These are phyloP conservation scores for Yarrowia divulgata DNA, from an alignment of 805 yeast genomes.

Conservation along the genomic window DNA sequence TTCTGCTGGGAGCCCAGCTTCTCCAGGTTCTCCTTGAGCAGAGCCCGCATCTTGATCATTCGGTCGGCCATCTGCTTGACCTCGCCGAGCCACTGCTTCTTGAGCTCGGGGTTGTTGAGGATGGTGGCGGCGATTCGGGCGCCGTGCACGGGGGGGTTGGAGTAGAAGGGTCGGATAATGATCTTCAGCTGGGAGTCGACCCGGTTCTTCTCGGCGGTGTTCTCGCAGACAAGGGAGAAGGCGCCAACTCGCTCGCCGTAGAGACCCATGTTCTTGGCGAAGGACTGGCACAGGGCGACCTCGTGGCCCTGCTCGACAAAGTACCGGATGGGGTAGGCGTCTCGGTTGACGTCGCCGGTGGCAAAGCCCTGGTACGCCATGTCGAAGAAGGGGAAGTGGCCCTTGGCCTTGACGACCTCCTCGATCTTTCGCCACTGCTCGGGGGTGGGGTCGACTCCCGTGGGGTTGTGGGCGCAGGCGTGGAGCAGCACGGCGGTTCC, in stretches of 20 bases:
- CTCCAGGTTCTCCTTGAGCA: conserved; percentile 66
- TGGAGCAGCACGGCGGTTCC: conserved; percentile 79
- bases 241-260: conserved; percentile 98
- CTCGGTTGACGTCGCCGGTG: conserved; percentile 80
- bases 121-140: conserved; percentile 86
- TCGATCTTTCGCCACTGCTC: conserved; percentile 82
- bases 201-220: conserved; percentile 58
- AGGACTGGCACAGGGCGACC: conserved; percentile 86
- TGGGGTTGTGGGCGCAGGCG: conserved; percentile 98
- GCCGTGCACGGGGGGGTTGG: conserved; percentile 96
- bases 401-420: conserved; percentile 62
- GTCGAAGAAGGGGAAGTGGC: conserved; percentile 86
- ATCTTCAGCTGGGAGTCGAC: conserved; percentile 77
- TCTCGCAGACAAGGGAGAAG: conserved; percentile 68
- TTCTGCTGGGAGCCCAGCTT: conserved; percentile 80
- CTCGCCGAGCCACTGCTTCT: conserved; percentile 82
- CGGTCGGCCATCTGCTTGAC: conserved; percentile 86
- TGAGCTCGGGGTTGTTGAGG: conserved; percentile 69
- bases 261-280: conserved; percentile 95
- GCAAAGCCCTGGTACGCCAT: conserved; percentile 98
- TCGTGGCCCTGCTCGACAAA: conserved; percentile 62
- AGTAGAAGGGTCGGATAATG: conserved; percentile 81
- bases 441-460: conserved; percentile 90
- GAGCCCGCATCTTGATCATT: conserved; percentile 77
- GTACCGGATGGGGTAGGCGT: conserved; percentile 79